Conservation (phyloP, 2,329 filamentous ascomycete genomes). For the Phialophora macrospora region DNA sequence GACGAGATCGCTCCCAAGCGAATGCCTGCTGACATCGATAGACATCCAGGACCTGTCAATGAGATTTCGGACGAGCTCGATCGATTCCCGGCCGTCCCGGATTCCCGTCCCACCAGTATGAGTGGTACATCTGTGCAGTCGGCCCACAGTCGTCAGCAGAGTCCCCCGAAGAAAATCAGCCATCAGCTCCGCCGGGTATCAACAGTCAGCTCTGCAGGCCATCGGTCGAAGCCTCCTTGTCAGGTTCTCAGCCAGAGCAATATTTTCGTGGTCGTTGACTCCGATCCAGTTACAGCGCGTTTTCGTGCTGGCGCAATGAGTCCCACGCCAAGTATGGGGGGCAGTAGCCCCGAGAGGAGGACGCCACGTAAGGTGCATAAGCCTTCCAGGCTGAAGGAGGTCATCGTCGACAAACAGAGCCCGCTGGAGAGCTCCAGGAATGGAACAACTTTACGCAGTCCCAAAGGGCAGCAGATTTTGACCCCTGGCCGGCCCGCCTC, state of each 20-base stretch:
- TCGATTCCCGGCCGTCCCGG: conserved; percentile 33
- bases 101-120: conserved; percentile 21
- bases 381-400: conserved; percentile 27
- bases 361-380: conserved; percentile 20
- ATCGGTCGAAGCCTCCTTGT: neutral
- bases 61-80: conserved; percentile 27
- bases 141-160: conserved; percentile 8
- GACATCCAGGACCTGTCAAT: neutral
- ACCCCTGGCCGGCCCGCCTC: conserved; percentile 6
- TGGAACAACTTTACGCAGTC: conserved; percentile 12
- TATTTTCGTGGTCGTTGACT: conserved; percentile 36
- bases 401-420: conserved; percentile 15
- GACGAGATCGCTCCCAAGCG: neutral
- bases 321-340: conserved; percentile 28
- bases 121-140: conserved; percentile 6
- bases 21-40: neutral
- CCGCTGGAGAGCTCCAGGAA: conserved; percentile 8
- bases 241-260: conserved; percentile 33
- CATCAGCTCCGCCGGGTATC: conserved; percentile 22
- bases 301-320: conserved; percentile 37
- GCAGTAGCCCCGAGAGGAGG: neutral
- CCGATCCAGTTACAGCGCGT: conserved; percentile 33
- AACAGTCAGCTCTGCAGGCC: conserved; percentile 7
- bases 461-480: neutral
- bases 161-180: conserved; percentile 4